Conservation (phyloP, 352 stramenopile species). For the Pythium apleroticum region DNA sequence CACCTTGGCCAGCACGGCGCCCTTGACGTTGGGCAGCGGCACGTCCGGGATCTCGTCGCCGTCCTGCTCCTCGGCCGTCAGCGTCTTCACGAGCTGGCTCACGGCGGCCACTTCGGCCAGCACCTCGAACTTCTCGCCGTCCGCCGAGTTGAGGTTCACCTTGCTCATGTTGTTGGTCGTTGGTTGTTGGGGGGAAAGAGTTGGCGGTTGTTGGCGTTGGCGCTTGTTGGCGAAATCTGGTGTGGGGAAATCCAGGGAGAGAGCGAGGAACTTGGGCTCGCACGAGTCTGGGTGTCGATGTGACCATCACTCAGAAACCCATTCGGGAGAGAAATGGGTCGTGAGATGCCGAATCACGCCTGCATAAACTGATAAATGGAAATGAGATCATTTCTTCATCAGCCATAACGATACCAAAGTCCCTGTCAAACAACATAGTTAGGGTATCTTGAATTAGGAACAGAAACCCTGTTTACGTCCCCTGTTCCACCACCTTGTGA, state of each 20-base stretch:
- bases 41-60: constrained; percentile 44
- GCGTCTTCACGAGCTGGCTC: constrained; percentile 56
- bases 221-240: constrained; percentile 1
- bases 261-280: too few relatives aligned
- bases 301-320: neutral
- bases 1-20: too few relatives aligned
- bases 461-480: neutral
- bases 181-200: too few relatives aligned
- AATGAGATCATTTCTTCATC: neutral
- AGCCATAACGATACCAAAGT: too few relatives aligned
- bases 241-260: neutral
- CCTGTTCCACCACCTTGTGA: neutral
- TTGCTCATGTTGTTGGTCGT: constrained; percentile 26
- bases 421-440: too few relatives aligned
- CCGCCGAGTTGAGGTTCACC: constrained; percentile 54
- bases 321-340: neutral
- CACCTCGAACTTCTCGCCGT: constrained; percentile 60
- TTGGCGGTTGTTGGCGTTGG: neutral
- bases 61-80: constrained; percentile 40
- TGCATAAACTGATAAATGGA: neutral
- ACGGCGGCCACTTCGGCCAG: constrained; percentile 34
- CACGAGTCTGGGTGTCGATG: neutral
- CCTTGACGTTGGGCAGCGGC: too few relatives aligned
- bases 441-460: too few relatives aligned
- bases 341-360: neutral